Evolutionary conservation across 257 asterid species (phyloP), one percentile per base, ranked within the genome.

Genomic region (Lantana camara): DNA sequence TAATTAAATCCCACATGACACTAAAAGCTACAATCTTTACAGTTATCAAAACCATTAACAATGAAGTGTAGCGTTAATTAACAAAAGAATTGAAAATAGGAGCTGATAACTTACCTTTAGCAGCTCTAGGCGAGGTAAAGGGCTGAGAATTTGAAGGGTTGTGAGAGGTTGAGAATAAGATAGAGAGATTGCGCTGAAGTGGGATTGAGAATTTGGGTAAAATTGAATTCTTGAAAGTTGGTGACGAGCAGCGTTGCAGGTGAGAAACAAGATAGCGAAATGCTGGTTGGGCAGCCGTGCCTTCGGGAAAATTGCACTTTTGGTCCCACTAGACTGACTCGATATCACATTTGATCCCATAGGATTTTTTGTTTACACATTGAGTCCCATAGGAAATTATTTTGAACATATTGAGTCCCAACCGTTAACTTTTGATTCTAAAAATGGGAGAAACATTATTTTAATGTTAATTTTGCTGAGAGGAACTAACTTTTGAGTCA

Each of bases 251-350:
- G 56, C 75, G 84, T 21, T 77, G 95, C 51, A 80, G 61, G 63
- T 74, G 86, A 29, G 68, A 44, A 50, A 88, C 54, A 14, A 87
- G 64, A 64, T 24, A 32, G 62, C 95, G 95, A 68, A 83, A 32
- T 4, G 78, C 66, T 30, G 80, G 73, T 41, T 71, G 75, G 60
- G 44, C 60, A 57, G 82, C 92, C 97, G 79, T 87, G 47, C 64
- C 35, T 50, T n/a, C n/a, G n/a, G n/a, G n/a, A n/a, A n/a, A n/a
- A n/a, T n/a, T n/a, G n/a, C n/a, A n/a, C n/a, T n/a, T n/a, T n/a
- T n/a, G n/a, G n/a, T n/a, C n/a, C n/a, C n/a, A n/a, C n/a, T n/a
- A n/a, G n/a, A n/a, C n/a, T n/a, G n/a, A n/a, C n/a, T n/a, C n/a
- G n/a, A n/a, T n/a, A n/a, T n/a, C n/a, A n/a, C n/a, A n/a, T n/a